Conservation (phyloP, 768 basidiomycete species). For the Vararia minispora region DNA sequence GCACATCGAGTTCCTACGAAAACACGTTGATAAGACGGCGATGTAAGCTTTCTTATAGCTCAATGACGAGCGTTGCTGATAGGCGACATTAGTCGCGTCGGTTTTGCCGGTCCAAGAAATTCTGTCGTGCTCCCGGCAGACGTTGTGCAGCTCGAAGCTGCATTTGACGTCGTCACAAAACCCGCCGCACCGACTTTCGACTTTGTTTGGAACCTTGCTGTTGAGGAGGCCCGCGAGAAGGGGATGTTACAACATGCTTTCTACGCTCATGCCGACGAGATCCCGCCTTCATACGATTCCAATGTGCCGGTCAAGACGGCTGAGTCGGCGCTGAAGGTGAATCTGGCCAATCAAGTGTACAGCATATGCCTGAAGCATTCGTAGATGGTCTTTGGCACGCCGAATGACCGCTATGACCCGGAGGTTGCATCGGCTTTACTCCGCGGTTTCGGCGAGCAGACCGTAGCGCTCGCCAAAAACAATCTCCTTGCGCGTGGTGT, state of each 20-base stretch:
- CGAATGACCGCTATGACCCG: slow-evolving; percentile 55
- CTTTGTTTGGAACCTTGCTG: slow-evolving; percentile 60
- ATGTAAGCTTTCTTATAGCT: slow-evolving; percentile 44
- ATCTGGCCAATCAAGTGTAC: neutral
- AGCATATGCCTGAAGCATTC: neutral
- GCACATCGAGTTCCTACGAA: slow-evolving; percentile 75
- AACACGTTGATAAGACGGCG: slow-evolving; percentile 75
- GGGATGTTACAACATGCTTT: slow-evolving; percentile 48
- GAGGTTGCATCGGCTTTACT: slow-evolving; percentile 49
- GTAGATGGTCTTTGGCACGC: slow-evolving; percentile 72
- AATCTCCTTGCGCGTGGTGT: slow-evolving; percentile 55
- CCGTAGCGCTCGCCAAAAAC: slow-evolving; percentile 43
- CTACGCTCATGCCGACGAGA: slow-evolving; percentile 29
- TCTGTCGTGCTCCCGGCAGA: slow-evolving; percentile 29
- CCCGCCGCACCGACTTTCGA: slow-evolving; percentile 44
- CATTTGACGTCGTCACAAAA: slow-evolving; percentile 43
- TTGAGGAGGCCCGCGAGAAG: slow-evolving; percentile 72
- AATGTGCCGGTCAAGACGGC: slow-evolving; percentile 40
- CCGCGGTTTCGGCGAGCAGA: slow-evolving; percentile 40
- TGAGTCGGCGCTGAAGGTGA: slow-evolving; percentile 64
- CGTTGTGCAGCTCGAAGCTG: slow-evolving; percentile 30
- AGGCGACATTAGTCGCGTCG: slow-evolving; percentile 41
- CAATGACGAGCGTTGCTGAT: slow-evolving; percentile 5
- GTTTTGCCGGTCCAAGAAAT: slow-evolving; percentile 36
- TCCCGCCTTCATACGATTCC: slow-evolving; percentile 21